Base-by-base conservation (phyloP, 352 stramenopile species). In the Detonula confervacea region DNA sequence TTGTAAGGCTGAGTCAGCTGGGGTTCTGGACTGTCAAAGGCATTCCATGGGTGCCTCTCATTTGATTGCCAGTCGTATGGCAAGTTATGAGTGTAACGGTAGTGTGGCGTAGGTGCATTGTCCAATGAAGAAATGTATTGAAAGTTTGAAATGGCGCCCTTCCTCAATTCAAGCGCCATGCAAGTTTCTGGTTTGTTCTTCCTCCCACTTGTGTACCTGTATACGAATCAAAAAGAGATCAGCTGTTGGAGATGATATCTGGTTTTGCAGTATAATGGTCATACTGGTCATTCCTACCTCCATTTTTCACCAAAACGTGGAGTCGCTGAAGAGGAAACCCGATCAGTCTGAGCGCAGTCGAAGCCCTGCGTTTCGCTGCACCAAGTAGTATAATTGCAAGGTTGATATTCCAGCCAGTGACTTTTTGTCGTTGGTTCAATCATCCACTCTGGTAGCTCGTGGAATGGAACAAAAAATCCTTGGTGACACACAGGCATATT, bases 301-400 rank as follows among this genome's bases (percentile, higher is more conserved):
- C 72, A 78, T 16, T 75, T 46, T 27, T 6, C 12, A 29, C 77
- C 77, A 76, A 77, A 77, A 24, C 61, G n/a, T 46, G 64, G 71
- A 14, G 60, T 73, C 16, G 30, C 46, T 29, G 47, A 18, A 78
- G 24, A 63, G 51, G 42, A 87, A 25, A 9, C 54, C 35, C 60
- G 77, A n/a, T 49, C 65, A 57, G 27, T 55, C 27, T 76, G 78
- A 35, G 46, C 70, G 42, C 97, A 98, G 77, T 98, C 96, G 44
- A 98, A 98, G 33, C 96, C 95, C 64, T 93, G 85, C 0, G 97
- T 98, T 51, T 90, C 84, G 22, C 94, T 75, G 74, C 97, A 99
- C 96, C 96, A 99, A 39, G 42, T 79, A 2, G 75, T 69, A 27
- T 95, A 91, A 69, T 97, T 91, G 73, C 97, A 99, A 18, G 96